Evolutionary conservation across 192 early-diverging fungal genomes (phyloP), one percentile per base, ranked within the genome.

Genomic region (Backusella australiensis): DNA sequence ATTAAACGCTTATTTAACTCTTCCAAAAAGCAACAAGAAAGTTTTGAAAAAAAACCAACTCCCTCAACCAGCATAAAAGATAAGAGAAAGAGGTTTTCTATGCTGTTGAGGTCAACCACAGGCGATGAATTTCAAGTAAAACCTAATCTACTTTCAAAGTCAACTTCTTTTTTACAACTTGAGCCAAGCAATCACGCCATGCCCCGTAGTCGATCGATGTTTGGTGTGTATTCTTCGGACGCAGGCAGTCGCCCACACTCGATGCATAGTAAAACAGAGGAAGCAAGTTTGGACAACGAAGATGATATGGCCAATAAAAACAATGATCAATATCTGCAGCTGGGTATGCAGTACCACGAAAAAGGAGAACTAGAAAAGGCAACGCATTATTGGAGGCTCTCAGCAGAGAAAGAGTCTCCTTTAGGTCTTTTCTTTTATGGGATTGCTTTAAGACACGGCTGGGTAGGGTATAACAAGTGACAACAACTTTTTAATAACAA

Each of bases 341-440:
- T 86, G 56, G 93, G 90, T 7, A 88, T 94, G 72, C 78, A 86
- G 46, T 92, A 79, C 68, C 93, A 94, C 76, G 93, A 94, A 65
- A 70, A 85, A 34, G 89, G 91, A 17, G 87, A 94, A 35, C 83
- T 94, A 14, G 89, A 86, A 52, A 92, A 91, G 68, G 92, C 93
- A 6, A 92, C 93, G 6, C 81, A 85, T 11, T 93, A 91, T 72
- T 92, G 91, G 79, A 84, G 89, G 46, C 86, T 89, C 21, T 92
- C 91, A 4, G 91, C 93, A 6, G 87, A 92, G 72, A 70, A 78
- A 35, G 84, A 87, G 12, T 88, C 86, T 71, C 89, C 91, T 15
- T 82, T 93, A 1, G 91, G 91, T 11, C 87, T 93, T 83, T 83
- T 93, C 69, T 88, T 94, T 76, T 93, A 91, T 75, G 93, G 93